Evolutionary conservation across 768 basidiomycete genomes (phyloP), one percentile per base, ranked within the genome.

Genomic region (Chalciporus piperatus): DNA sequence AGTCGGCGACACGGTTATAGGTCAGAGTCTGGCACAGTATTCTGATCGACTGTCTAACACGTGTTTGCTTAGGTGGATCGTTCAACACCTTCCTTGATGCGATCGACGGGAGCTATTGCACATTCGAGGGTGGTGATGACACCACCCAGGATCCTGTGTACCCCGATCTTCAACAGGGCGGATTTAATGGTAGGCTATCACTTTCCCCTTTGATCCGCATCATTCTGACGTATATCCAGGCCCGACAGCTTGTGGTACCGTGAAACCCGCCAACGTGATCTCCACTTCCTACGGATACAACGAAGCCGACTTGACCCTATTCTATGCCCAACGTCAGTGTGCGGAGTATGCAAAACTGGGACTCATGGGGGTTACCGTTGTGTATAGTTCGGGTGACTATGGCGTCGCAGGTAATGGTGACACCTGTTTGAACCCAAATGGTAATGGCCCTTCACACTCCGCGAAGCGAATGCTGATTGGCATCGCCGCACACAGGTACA

Each of bases 261-360:
- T 70, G 8, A 57, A 61, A 16, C 73, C 74, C 3, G 59, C 76
- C 2, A 53, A 70, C 16, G 75, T 79, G 28, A 69, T 78, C 48
- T 76, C 74, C 6, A 73, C 74, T 2, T 78, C 76, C 2, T 78
- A 79, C 53, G 54, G 56, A 6, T 69, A 68, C 45, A 63, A 72
- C 35, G 77, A 79, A 47, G 67, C 58, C 12, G 68, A 71, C 17
- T 56, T 70, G 35, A 65, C 65, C 1, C 65, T 66, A 0, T 65
- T 66, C 45, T 78, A 76, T 46, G 63, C 72, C 11, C 53, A 56
- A 17, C 67, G 76, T 25, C 76, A 78, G 56, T 78, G 76, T 46
- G 56, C 60, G 19, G 78, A 79, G 59, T 79, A 77, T 52, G 78
- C 65, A 10, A 79, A 79, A 48, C 67, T 74, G 6, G 72, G 72